Base-by-base conservation (phyloP, 306 rosid species). In the Canavalia gladiata region DNA sequence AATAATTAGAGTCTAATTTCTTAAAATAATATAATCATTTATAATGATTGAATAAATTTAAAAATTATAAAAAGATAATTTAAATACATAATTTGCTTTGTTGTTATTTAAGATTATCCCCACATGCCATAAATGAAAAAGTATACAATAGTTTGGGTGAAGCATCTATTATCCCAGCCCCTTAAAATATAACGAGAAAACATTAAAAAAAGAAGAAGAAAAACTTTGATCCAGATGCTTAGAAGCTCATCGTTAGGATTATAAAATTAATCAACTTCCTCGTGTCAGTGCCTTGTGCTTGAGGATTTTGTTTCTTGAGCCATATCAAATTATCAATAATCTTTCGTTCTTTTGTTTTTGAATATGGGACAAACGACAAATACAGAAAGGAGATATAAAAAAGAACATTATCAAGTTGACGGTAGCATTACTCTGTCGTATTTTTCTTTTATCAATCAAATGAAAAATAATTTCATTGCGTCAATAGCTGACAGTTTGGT, bases 401-500 rank as follows among this genome's bases (percentile, higher is more conserved):
- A 6, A 41, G 2, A 29, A 46, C n/a, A 30, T 25, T 50, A 62
- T 57, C 69, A 72, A 59, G 66, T 37, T 39, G 33, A 41, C n/a
- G 78, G 49, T 49, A 57, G 11, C 29, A 46, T 72, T 50, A 35
- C 39, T 49, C 33, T 57, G 34, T 2, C 73, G 35, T 82, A 8
- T 4, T 51, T 68, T 45, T 28, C 0, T 63, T 69, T 9, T 18
- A 18, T 18, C 25, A 18, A 18, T 18, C 25, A 18, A 18, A 18
- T 18, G 25, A 18, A 18, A 18, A 35, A 6, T 46, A 45, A 76
- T 50, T 52, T 49, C 63, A 80, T 64, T 77, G 28, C 68, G 49
- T 56, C 43, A 39, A 25, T 67, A 74, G 70, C 68, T 42, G 60
- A 78, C 75, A 57, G 4, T 39, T 62, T 69, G 57, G 33, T 39